Evolutionary conservation across 345 rosid species (phyloP).

Genomic region (Arabidopsis suecica): DNA sequence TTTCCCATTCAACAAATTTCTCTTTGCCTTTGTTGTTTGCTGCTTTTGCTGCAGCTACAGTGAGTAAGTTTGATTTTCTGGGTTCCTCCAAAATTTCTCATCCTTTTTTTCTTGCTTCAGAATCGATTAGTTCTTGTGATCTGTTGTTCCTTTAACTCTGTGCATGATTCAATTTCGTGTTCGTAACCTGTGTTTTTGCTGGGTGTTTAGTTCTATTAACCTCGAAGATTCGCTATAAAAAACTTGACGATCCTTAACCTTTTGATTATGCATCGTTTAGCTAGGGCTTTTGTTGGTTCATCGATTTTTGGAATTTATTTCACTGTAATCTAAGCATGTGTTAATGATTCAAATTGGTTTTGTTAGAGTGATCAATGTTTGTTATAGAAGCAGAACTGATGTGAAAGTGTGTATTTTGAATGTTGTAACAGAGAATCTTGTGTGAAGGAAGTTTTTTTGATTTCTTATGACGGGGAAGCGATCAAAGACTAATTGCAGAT

Average conservation of each 20-base stretch:
- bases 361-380: constrained; percentile 20
- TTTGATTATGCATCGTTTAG: not conserved
- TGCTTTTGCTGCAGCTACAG: constrained; percentile 31
- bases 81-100: not conserved
- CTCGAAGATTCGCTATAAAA: not conserved
- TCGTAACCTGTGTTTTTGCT: constrained; percentile 9
- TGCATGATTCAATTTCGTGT: constrained; percentile 39
- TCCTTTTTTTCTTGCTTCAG: constrained; percentile 6
- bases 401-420: constrained; percentile 20
- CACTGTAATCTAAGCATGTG: not conserved
- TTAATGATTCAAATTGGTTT: not conserved
- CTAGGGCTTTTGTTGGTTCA: constrained; percentile 13
- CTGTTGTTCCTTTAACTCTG: constrained; percentile 13
- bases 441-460: constrained; percentile 15
- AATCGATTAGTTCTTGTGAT: constrained; percentile 17
- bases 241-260: constrained; percentile 4
- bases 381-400: not conserved
- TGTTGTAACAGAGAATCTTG: constrained; percentile 39
- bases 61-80: constrained; percentile 21
- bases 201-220: constrained; percentile 5
- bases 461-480: constrained; percentile 73
- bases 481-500: constrained; percentile 82
- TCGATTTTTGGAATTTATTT: not conserved
- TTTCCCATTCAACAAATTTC: not conserved
- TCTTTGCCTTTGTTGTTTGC: not conserved